phyloP scores from a whole-genome alignment of 495 filamentous ascomycete genomes.

The Penicillium dipodomyicola region DNA sequence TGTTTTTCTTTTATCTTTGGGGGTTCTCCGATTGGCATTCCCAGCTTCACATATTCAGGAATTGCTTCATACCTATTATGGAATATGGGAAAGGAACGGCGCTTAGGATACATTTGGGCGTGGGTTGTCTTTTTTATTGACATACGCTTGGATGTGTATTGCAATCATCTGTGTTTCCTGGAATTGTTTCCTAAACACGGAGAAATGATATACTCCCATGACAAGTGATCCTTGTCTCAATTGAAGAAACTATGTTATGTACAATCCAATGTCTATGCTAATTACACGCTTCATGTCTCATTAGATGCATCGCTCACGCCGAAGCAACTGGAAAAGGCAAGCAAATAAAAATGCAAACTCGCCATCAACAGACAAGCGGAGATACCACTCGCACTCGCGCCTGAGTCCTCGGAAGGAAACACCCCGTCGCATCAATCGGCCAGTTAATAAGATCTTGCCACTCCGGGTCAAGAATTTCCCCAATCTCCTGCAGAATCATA shows the following conservation, averaged over 20 bases:
- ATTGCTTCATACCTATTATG: slow-evolving; percentile 1
- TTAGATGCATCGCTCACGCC: slow-evolving; percentile 18
- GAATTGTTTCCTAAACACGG: not conserved
- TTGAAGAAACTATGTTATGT: slow-evolving; percentile 9
- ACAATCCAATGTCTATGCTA: slow-evolving; percentile 20
- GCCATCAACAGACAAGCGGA: not conserved
- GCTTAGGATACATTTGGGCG: slow-evolving; percentile 15
- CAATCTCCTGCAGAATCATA: slow-evolving; percentile 33
- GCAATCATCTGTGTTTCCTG: not conserved
- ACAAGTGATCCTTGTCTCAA: slow-evolving; percentile 3
- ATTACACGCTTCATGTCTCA: slow-evolving; percentile 23
- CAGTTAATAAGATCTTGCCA: slow-evolving; percentile 38
- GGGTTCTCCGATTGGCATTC: slow-evolving; percentile 7
- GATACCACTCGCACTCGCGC: slow-evolving; percentile 5
- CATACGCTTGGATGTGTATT: not conserved
- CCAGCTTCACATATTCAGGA: not conserved
- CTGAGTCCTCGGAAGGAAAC: slow-evolving; percentile 21
- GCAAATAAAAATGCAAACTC: not conserved
- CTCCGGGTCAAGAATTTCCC: slow-evolving; percentile 28
- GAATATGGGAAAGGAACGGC: slow-evolving; percentile 14
- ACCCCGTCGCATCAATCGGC: slow-evolving; percentile 44
- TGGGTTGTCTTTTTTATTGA: not conserved
- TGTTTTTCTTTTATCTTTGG: slow-evolving; percentile 13
- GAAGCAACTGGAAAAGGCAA: not conserved
- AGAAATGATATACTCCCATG: not conserved